Base-by-base conservation (phyloP, 768 basidiomycete species). In the Panaeolus cyanescens region DNA sequence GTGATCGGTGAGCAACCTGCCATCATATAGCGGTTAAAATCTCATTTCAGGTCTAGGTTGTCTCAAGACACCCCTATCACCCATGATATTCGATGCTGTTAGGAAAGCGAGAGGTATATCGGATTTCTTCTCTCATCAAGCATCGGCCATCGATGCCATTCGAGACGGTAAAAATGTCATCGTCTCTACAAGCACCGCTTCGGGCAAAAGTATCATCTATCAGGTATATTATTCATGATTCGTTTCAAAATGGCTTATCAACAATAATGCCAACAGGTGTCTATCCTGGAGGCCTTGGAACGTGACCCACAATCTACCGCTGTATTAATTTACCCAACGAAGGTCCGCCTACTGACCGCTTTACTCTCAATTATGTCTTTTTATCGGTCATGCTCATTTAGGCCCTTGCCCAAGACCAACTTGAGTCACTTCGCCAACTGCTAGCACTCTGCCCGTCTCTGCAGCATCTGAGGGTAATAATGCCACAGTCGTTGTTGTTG, bases 361-460 rank as follows among this genome's bases (percentile, higher is more conserved):
- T 10, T 13, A 37, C 25, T 50, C 15, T n/a, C 10, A 17, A 36
- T 4, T n/a, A 54, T 25, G 30, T 39, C 15, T 56, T 25, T 37
- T 30, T 42, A n/a, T 54, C 39, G 9, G 31, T 39, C 5, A 50
- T 22, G 30, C 37, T 8, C 53, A 33, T 32, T 36, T 54, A 93
- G 90, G 94, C 94, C 15, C 77, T 96, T 37, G 94, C 95, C 1
- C 94, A 96, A 74, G 94, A 96, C 68, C 94, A 96, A 72, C 86
- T 81, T 65, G 74, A 77, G 3, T 87, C 90, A 1, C 72, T 96
- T 54, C 84, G 90, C 60, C 86, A 89, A 58, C 70, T 96, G 13
- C 67, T 95, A 0, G 79, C 67, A 58, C 76, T 78, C 8, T 88
- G 85, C 71, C 79, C 85, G 0, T 84, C 86, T 8, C 77, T 95